Base-by-base conservation (phyloP, 495 filamentous ascomycete genomes). In the Podospora appendiculata region DNA sequence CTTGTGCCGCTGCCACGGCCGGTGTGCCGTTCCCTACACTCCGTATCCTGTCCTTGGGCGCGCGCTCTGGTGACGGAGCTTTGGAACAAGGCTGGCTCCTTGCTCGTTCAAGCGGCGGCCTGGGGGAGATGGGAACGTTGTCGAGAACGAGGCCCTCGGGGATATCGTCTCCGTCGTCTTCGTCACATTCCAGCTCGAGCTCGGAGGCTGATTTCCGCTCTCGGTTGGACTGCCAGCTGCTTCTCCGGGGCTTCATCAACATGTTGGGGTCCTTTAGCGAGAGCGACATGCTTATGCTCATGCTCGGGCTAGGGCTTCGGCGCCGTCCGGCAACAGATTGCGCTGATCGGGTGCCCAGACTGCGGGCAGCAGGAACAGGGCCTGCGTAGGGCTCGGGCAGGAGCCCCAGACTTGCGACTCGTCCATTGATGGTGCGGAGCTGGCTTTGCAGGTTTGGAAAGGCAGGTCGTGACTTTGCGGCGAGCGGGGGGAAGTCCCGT, bases 111-210 rank as follows among this genome's bases (percentile, higher is more conserved):
- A 75, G 73, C 0, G 77, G 73, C 4, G 88, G 89, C 14, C 90
- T 80, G 9, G 93, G 93, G 8, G 90, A 95, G n/a, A 98, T 81
- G 0, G 93, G 93, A 8, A 98, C 88, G 60, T 97, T 97, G 76
- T 89, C 90, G 17, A 98, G 74, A 58, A 92, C 83, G 13, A 89
- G 85, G 58, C 94, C 93, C 50, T 94, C 89, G 6, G 93, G 93
- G 18, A 98, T 80, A 48, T 97, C 90, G 52, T 80, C 78, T n/a
- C 73, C 78, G 41, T 95, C 92, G 53, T 96, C 93, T 10, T 83
- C 84, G 52, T 95, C 88, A 55, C 86, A 95, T 64, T 97, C 92
- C 40, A 83, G 80, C 63, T 96, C 94, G 35, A 92, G 62, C 49
- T 96, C 86, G 52, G 87, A 78, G 5, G 82, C 69, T 4, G 87